Evolutionary conservation across 805 yeast genomes (phyloP).

Genomic region (Blastobotrys peoriensis): DNA sequence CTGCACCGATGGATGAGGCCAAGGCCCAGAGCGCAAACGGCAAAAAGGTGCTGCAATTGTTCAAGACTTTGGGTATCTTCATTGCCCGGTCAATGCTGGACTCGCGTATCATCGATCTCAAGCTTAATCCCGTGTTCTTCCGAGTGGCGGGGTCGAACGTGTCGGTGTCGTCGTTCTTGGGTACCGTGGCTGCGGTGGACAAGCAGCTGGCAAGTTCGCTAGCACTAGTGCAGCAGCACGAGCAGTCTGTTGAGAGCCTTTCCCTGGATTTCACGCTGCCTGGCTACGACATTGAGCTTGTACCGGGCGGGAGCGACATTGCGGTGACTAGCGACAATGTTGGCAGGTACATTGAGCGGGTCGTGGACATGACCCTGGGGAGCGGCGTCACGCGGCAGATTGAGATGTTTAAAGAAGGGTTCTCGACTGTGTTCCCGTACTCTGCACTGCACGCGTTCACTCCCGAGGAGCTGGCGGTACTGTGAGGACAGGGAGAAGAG

Average conservation of each 20-base stretch:
- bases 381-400: conserved; percentile 62
- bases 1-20: conserved; percentile 46
- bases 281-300: conserved; percentile 59
- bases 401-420: conserved; percentile 68
- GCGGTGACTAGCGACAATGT: conserved; percentile 49
- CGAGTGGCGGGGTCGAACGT: conserved; percentile 32
- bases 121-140: conserved; percentile 68
- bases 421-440: conserved; percentile 76
- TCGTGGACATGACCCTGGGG: conserved; percentile 54
- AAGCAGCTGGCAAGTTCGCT: conserved; percentile 53
- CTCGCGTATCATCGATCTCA: conserved; percentile 79
- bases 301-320: conserved; percentile 48
- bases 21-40: conserved; percentile 32
- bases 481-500: conserved; percentile 76
- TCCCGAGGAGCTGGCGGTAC: conserved; percentile 60
- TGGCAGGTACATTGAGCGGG: conserved; percentile 48
- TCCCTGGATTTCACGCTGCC: conserved; percentile 68
- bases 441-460: conserved; percentile 64
- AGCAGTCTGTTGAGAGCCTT: conserved; percentile 46
- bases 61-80: conserved; percentile 69
- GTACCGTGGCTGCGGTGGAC: conserved; percentile 49
- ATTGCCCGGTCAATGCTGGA: conserved; percentile 83
- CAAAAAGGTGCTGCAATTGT: conserved; percentile 43
- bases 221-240: conserved; percentile 41
- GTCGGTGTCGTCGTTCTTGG: conserved; percentile 26